Evolutionary conservation across 768 basidiomycete genomes (phyloP).

Genomic region (Hypsizygus marmoreus): DNA sequence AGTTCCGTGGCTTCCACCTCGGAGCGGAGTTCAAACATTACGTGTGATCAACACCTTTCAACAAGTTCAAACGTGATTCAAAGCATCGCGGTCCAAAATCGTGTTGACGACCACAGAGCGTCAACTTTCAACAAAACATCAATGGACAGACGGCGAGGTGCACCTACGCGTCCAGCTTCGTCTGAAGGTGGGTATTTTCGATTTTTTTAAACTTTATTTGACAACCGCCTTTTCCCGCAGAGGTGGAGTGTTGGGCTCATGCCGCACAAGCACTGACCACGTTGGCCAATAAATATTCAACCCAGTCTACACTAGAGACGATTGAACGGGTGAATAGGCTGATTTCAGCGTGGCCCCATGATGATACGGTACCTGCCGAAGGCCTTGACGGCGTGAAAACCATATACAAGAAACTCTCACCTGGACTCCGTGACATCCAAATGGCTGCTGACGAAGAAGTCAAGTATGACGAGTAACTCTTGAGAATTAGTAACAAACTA

Average conservation of each 20-base stretch:
- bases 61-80: conserved; percentile 17
- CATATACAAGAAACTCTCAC: conserved; percentile 60
- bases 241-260: conserved; percentile 77
- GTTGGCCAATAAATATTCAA: conserved; percentile 56
- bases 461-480: conserved; percentile 45
- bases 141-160: conserved; percentile 71
- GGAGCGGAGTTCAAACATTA: conserved; percentile 18
- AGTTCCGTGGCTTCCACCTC: conserved; percentile 7
- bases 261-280: conserved; percentile 59
- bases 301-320: conserved; percentile 51
- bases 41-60: conserved; percentile 12
- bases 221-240: conserved; percentile 37
- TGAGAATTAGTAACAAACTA: not conserved
- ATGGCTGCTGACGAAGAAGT: conserved; percentile 59
- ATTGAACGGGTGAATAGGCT: conserved; percentile 75
- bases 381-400: conserved; percentile 65
- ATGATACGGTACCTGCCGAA: conserved; percentile 68
- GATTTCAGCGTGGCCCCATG: conserved; percentile 69
- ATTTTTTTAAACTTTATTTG: conserved; percentile 12
- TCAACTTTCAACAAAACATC: conserved; percentile 11
- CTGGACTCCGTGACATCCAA: conserved; percentile 66
- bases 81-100: conserved; percentile 17
- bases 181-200: conserved; percentile 64
- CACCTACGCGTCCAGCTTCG: conserved; percentile 64
- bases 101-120: conserved; percentile 17